Conservation (phyloP, 23 red algal genomes). For the Agarophyton chilense region DNA sequence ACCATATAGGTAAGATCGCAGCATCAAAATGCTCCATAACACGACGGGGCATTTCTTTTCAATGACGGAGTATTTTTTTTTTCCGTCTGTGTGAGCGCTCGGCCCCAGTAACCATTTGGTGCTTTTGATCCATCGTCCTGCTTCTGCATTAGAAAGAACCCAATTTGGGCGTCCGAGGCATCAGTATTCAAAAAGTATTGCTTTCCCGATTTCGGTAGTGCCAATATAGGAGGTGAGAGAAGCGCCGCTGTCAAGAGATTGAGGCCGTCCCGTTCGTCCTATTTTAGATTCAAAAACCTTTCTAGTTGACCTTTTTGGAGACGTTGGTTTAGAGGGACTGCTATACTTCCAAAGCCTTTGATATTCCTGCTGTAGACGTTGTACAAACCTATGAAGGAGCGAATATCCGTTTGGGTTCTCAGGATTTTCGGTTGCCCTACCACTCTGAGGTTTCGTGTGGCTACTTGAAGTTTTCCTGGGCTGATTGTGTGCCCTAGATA, state of each 20-base stretch:
- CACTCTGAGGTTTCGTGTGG: background rate
- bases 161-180: background rate
- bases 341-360: background rate
- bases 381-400: background rate
- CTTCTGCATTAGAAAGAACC: too few species aligned
- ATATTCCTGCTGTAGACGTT: too few species aligned
- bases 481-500: too few species aligned
- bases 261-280: slow-evolving; percentile 15
- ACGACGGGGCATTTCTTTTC: slow-evolving; percentile 28
- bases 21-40: slow-evolving; percentile 32
- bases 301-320: background rate
- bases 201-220: background rate
- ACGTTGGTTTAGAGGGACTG: background rate
- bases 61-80: background rate
- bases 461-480: background rate
- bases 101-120: slow-evolving; percentile 36
- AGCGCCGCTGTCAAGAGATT: slow-evolving; percentile 16
- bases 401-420: too few species aligned
- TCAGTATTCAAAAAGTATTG: background rate
- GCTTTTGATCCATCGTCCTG: background rate
- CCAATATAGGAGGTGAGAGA: slow-evolving; percentile 9
- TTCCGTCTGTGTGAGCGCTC: slow-evolving; percentile 1
- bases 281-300: background rate
- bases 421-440: background rate
- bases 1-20: slow-evolving; percentile 22